These are phyloP conservation scores for Saccharomycopsis sp. DNA, from an alignment of 805 yeast genomes.

Conservation along the genomic window DNA sequence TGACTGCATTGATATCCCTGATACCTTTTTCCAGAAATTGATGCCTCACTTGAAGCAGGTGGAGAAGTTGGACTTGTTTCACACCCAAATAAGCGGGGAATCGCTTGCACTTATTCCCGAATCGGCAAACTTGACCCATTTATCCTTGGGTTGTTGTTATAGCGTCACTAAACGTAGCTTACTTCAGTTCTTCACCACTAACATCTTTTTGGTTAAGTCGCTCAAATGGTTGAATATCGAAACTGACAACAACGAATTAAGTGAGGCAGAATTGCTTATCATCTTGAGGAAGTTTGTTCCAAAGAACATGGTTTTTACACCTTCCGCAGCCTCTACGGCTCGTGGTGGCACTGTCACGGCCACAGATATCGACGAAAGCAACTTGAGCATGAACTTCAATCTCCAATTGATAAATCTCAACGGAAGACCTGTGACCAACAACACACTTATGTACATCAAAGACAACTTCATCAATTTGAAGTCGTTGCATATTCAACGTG, in stretches of 20 bases:
- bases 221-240: slow-evolving; percentile 20
- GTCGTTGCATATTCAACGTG: slow-evolving; percentile 28
- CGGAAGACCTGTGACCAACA: slow-evolving; percentile 11
- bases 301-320: neutral
- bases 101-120: slow-evolving; percentile 50
- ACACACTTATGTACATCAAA: slow-evolving; percentile 12
- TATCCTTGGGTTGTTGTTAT: slow-evolving; percentile 42
- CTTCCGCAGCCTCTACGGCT: neutral
- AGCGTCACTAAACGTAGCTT: slow-evolving; percentile 10
- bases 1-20: slow-evolving; percentile 75
- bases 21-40: slow-evolving; percentile 46
- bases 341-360: neutral
- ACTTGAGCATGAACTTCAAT: slow-evolving; percentile 5
- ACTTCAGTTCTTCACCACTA: slow-evolving; percentile 12
- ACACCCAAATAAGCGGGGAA: slow-evolving; percentile 68
- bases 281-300: slow-evolving; percentile 6
- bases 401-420: slow-evolving; percentile 17
- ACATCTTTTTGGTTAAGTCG: neutral
- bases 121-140: slow-evolving; percentile 59
- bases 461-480: slow-evolving; percentile 13
- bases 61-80: slow-evolving; percentile 70
- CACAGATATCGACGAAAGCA: neutral
- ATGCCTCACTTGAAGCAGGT: slow-evolving; percentile 52
- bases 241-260: slow-evolving; percentile 16
- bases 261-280: slow-evolving; percentile 12